Evolutionary conservation across 805 yeast species (phyloP).

Genomic region (Teunomyces stri): DNA sequence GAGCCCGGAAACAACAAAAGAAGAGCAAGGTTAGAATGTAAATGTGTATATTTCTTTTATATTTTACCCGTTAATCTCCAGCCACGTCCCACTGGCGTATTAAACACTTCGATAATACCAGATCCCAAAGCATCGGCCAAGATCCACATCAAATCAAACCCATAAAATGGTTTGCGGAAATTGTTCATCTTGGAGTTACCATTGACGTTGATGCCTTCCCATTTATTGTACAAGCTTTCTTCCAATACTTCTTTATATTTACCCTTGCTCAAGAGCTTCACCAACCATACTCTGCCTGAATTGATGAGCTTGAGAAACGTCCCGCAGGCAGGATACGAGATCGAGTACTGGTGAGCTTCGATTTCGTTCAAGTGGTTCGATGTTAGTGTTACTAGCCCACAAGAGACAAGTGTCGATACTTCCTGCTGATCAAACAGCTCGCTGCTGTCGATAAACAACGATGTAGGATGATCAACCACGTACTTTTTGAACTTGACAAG

Average conservation of each 20-base stretch:
- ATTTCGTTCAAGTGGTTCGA: slow-evolving; percentile 44
- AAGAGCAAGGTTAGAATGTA: slow-evolving; percentile 48
- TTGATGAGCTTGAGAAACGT: slow-evolving; percentile 44
- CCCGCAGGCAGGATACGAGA: slow-evolving; percentile 53
- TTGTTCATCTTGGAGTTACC: slow-evolving; percentile 33
- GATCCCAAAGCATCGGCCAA: slow-evolving; percentile 51
- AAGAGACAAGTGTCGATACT: slow-evolving; percentile 31
- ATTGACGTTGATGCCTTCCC: slow-evolving; percentile 37
- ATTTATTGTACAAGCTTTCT: slow-evolving; percentile 39
- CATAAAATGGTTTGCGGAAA: slow-evolving; percentile 48
- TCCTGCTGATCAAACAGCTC: slow-evolving; percentile 21
- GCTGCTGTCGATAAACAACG: slow-evolving; percentile 22
- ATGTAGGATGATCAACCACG: slow-evolving; percentile 23
- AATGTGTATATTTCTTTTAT: slow-evolving; percentile 10
- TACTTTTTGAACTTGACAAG: slow-evolving; percentile 22
- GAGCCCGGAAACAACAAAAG: slow-evolving; percentile 68
- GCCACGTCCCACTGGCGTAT: slow-evolving; percentile 55
- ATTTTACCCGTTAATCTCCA: slow-evolving; percentile 55
- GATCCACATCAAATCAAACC: slow-evolving; percentile 49
- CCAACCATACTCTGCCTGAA: slow-evolving; percentile 44
- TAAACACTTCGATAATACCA: slow-evolving; percentile 51
- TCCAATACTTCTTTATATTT: slow-evolving; percentile 46
- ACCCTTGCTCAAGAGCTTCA: slow-evolving; percentile 32
- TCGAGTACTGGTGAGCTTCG: slow-evolving; percentile 36
- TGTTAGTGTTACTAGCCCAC: slow-evolving; percentile 45